These are phyloP conservation scores for Asterionellopsis glacialis DNA, from an alignment of 108 stramenopile genomes.

Conservation along the genomic window DNA sequence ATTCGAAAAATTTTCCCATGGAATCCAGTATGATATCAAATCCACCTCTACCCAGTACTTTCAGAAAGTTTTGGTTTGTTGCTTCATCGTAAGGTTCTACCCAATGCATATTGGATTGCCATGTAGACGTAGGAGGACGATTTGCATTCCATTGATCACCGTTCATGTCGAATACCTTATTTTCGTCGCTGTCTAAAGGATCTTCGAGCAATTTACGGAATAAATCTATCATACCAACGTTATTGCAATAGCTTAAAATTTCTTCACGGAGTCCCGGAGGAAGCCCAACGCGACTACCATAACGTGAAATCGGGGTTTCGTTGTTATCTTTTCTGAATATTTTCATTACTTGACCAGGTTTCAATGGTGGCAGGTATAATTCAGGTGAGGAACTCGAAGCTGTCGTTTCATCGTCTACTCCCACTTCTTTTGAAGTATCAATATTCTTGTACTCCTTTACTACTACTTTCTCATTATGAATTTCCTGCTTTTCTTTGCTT, in stretches of 20 bases:
- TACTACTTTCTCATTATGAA: no score
- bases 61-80: constrained; percentile 37
- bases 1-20: constrained; percentile 47
- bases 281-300: not conserved
- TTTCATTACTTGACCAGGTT: no score
- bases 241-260: not conserved
- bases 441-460: no score
- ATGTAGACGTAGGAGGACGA: constrained; percentile 19
- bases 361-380: no score
- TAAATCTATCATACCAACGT: not conserved
- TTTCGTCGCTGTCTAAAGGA: no score
- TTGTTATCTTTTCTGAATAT: no score
- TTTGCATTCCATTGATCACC: not conserved
- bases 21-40: constrained; percentile 53
- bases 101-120: constrained; percentile 77
- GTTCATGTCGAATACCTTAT: not conserved
- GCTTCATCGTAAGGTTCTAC: constrained; percentile 43
- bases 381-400: no score
- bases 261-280: not conserved
- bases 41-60: constrained; percentile 47
- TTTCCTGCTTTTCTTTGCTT: no score
- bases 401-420: no score
- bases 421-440: no score
- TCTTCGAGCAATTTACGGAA: not conserved
- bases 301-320: no score